phyloP scores from a whole-genome alignment of 306 rosid genomes.

The Dalbergia cultrata region DNA sequence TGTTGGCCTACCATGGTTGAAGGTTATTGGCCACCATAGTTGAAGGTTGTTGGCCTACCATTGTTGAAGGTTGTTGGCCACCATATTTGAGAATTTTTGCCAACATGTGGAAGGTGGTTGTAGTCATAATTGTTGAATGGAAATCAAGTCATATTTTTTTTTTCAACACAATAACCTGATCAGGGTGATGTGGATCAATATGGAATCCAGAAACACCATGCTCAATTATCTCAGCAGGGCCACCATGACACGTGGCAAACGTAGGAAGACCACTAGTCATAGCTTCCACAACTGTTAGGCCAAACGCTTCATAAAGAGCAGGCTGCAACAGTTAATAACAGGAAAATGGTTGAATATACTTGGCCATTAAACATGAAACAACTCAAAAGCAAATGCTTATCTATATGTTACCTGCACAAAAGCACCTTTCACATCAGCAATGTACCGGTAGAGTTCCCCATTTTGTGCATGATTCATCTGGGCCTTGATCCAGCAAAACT shows the following conservation, averaged over 20 bases:
- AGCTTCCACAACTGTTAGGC: constrained; percentile 86
- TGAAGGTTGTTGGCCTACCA: too few relatives aligned
- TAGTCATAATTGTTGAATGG: too few relatives aligned
- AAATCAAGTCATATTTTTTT: too few relatives aligned
- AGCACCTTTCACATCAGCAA: constrained; percentile 76
- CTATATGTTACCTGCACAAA: constrained; percentile 69
- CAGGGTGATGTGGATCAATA: constrained; percentile 80
- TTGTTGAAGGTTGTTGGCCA: too few relatives aligned
- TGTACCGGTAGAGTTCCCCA: constrained; percentile 75
- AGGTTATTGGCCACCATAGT: too few relatives aligned
- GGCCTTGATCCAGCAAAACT: constrained; percentile 76
- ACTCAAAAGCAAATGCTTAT: neutral
- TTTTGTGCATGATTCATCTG: constrained; percentile 78
- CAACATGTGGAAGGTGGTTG: too few relatives aligned
- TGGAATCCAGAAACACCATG: constrained; percentile 77
- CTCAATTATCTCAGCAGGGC: constrained; percentile 87
- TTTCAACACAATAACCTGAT: too few relatives aligned
- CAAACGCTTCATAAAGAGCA: constrained; percentile 80
- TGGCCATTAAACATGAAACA: neutral
- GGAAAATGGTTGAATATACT: neutral
- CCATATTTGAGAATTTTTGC: too few relatives aligned
- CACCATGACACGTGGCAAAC: constrained; percentile 83
- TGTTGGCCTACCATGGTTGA: too few relatives aligned
- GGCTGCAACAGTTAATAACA: constrained; percentile 59
- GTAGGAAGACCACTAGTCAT: constrained; percentile 84